phyloP scores from a whole-genome alignment of 208 protist genomes.

The Angomonas deanei region DNA sequence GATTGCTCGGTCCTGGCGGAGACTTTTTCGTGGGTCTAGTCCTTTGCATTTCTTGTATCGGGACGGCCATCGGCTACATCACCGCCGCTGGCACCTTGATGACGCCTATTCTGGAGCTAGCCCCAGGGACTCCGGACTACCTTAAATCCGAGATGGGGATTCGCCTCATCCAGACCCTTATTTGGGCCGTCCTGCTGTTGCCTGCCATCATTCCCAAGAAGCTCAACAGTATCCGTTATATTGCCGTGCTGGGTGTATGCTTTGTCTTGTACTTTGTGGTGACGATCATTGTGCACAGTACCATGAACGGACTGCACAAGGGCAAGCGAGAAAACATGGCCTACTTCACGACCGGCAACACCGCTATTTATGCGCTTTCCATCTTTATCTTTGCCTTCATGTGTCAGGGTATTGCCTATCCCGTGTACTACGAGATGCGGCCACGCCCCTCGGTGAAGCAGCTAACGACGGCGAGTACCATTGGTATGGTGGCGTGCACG shows the following conservation, averaged over 20 bases:
- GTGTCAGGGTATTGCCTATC: constrained; percentile 59
- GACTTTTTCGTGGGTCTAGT: constrained; percentile 68
- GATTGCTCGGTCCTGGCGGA: constrained; percentile 38
- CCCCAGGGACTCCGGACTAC: constrained; percentile 32
- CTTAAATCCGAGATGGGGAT: constrained; percentile 29
- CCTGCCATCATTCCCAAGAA: constrained; percentile 62
- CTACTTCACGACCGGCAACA: constrained; percentile 44
- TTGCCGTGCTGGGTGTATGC: constrained; percentile 51
- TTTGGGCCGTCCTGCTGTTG: constrained; percentile 61
- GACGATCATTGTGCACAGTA: constrained; percentile 50
- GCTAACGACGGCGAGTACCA: constrained; percentile 39
- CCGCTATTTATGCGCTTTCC: constrained; percentile 45
- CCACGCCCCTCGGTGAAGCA: constrained; percentile 21
- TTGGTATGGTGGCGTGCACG: constrained; percentile 53
- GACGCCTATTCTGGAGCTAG: constrained; percentile 35
- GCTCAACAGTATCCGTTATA: constrained; percentile 77
- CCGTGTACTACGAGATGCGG: constrained; percentile 52
- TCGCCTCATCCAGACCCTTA: constrained; percentile 27
- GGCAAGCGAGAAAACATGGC: constrained; percentile 26
- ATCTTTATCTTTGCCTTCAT: constrained; percentile 76
- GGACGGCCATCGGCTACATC: constrained; percentile 71
- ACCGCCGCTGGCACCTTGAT: constrained; percentile 56
- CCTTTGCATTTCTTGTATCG: constrained; percentile 55
- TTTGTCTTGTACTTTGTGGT: constrained; percentile 75
- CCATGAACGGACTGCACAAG: constrained; percentile 29